Evolutionary conservation across 805 yeast species (phyloP), one percentile per base, ranked within the genome.

Genomic region (Yarrowia divulgata): DNA sequence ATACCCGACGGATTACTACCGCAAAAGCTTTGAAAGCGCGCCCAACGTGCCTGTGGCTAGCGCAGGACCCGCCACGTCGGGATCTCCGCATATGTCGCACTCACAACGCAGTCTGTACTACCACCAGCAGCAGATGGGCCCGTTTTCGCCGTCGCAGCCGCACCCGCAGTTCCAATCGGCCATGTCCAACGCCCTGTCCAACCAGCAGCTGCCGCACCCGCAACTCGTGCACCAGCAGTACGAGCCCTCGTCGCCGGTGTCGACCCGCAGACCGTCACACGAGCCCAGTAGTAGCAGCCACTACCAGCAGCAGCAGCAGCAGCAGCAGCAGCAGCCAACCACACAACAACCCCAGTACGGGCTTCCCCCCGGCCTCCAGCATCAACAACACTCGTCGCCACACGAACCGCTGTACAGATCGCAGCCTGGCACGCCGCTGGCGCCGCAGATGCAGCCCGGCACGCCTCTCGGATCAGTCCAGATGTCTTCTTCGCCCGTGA

Each of bases 81-180:
- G 45, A 19, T 37, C 35, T 32, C 68, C 68, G 5, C 68, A 52
- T 34, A 50, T 35, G 63, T 40, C 62, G 19, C 68, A 45, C 63
- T 52, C 57, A 3, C 63, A 64, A 19, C 37, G 45, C 45, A 39
- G 42, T 35, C 57, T 64, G 62, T 50, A 64, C 57, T 64, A 52
- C 48, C 68, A 52, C 35, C 68, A 39, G 42, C 69, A 58, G 67
- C 46, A 43, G 35, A 48, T 37, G 50, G 42, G 63, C 32, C 70
- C 37, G 23, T 43, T 37, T 60, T 62, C 60, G 13, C 68, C 46
- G 37, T 35, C 63, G 13, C 70, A 62, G 18, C 68, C 52, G 35
- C 68, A 57, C 40, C 63, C 63, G 12, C 63, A 57, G 48, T 57
- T 57, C 48, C 63, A 57, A 23, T 18, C 18, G 4, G 14, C 46